phyloP scores from a whole-genome alignment of 2,329 filamentous ascomycete species.

The Endothia cerciana region DNA sequence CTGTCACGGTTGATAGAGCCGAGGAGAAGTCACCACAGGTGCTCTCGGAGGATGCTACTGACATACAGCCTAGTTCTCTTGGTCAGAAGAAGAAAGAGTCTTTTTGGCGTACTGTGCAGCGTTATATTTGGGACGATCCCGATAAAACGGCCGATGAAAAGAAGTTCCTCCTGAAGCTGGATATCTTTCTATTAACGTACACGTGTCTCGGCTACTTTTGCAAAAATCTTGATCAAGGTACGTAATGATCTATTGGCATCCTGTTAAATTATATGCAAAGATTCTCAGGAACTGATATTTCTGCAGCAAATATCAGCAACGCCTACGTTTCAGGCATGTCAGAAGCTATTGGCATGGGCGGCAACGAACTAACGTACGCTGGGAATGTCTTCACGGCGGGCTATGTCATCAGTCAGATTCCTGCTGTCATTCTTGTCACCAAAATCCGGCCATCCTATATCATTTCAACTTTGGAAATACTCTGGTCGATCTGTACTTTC shows the following conservation, averaged over 20 bases:
- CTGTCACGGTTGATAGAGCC: background rate
- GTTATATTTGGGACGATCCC: conserved; percentile 39
- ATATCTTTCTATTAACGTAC: conserved; percentile 24
- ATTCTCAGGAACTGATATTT: background rate
- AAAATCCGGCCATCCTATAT: conserved; percentile 26
- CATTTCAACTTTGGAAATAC: conserved; percentile 24
- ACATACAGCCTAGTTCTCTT: background rate
- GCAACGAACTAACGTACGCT: conserved; percentile 24
- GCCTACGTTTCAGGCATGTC: conserved; percentile 29
- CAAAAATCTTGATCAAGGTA: conserved; percentile 26
- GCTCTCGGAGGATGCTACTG: background rate
- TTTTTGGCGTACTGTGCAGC: conserved; percentile 30
- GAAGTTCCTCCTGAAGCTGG: conserved; percentile 30
- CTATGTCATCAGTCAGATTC: conserved; percentile 25
- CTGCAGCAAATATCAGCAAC: conserved; percentile 24
- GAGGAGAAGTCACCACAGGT: conserved; percentile 3
- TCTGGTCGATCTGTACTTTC: conserved; percentile 27
- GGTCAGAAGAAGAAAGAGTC: background rate
- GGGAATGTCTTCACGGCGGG: conserved; percentile 28
- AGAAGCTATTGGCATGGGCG: conserved; percentile 26
- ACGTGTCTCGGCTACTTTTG: conserved; percentile 28
- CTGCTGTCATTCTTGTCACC: conserved; percentile 27
- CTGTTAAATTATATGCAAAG: background rate
- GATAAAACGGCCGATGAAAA: conserved; percentile 33
- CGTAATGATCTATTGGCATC: background rate